phyloP scores from a whole-genome alignment of 2,329 filamentous ascomycete genomes.

The Penicillium brasilianum region DNA sequence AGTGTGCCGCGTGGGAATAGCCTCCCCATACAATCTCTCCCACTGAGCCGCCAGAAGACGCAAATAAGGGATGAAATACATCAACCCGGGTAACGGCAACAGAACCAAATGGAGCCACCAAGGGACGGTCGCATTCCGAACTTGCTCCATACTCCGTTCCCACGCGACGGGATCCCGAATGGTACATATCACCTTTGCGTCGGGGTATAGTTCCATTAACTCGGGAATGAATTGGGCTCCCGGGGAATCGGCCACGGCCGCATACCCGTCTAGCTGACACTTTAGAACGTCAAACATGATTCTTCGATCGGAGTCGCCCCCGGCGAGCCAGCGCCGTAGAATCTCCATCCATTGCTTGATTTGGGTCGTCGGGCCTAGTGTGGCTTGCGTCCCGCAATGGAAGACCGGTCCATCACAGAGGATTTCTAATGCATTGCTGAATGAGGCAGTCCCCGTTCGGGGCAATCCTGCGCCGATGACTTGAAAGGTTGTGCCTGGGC shows the following conservation, averaged over 20 bases:
- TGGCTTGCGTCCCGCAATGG: constrained; percentile 54
- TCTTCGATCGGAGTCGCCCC: constrained; percentile 2
- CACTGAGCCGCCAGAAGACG: constrained; percentile 26
- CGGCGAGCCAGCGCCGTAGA: constrained; percentile 22
- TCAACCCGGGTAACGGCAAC: constrained; percentile 33
- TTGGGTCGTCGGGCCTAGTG: constrained; percentile 27
- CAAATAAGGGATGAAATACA: constrained; percentile 31
- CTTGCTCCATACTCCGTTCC: constrained; percentile 32
- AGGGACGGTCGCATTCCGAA: constrained; percentile 19
- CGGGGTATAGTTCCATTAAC: constrained; percentile 55
- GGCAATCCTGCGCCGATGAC: constrained; percentile 41
- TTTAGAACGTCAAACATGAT: constrained; percentile 21
- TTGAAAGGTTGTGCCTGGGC: constrained; percentile 26
- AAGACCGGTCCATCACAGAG: constrained; percentile 56
- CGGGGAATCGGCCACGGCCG: constrained; percentile 55
- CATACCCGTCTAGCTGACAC: constrained; percentile 46
- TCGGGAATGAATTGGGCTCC: constrained; percentile 51
- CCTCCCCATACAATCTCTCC: constrained; percentile 26
- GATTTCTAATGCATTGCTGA: constrained; percentile 54
- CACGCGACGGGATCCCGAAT: constrained; percentile 30
- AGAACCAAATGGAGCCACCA: constrained; percentile 30
- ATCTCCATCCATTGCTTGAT: constrained; percentile 33
- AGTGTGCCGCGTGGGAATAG: constrained; percentile 12
- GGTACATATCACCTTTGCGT: constrained; percentile 55
- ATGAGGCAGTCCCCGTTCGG: constrained; percentile 58